phyloP scores from a whole-genome alignment of 2,329 filamentous ascomycete genomes.

The Metarhizium robertsii region DNA sequence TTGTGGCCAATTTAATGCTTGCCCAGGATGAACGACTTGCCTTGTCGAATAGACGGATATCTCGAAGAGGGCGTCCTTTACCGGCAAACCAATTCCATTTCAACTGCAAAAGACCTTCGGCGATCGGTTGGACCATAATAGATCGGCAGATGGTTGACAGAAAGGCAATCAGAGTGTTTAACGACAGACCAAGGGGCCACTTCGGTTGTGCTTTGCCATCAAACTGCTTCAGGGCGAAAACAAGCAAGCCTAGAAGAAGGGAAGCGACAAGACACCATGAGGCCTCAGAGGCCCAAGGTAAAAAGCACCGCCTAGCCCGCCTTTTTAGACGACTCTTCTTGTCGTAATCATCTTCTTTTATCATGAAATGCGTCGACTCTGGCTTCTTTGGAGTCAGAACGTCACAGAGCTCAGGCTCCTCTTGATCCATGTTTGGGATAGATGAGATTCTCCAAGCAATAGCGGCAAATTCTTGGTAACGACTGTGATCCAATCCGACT shows the following conservation, averaged over 20 bases:
- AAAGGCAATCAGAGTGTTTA: background rate
- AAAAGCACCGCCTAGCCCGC: fast-evolving
- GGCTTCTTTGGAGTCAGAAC: no score
- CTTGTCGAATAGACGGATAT: background rate
- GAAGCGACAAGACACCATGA: background rate
- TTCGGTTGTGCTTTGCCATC: background rate
- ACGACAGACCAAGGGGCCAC: background rate
- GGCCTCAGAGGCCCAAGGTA: background rate
- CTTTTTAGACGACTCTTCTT: no score
- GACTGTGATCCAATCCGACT: no score
- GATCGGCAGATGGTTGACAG: background rate
- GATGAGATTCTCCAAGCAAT: no score
- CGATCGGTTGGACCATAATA: background rate
- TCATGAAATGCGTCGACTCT: no score
- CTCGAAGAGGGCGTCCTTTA: background rate
- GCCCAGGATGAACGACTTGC: background rate
- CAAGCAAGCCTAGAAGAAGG: background rate
- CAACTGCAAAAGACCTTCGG: background rate
- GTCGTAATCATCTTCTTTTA: no score
- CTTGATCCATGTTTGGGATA: no score
- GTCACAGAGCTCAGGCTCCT: no score
- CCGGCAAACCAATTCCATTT: background rate
- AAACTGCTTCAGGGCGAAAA: background rate
- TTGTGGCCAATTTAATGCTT: background rate
- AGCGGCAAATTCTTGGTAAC: no score